Base-by-base conservation (phyloP, 129 eudicot species). In the Apium graveolens region DNA sequence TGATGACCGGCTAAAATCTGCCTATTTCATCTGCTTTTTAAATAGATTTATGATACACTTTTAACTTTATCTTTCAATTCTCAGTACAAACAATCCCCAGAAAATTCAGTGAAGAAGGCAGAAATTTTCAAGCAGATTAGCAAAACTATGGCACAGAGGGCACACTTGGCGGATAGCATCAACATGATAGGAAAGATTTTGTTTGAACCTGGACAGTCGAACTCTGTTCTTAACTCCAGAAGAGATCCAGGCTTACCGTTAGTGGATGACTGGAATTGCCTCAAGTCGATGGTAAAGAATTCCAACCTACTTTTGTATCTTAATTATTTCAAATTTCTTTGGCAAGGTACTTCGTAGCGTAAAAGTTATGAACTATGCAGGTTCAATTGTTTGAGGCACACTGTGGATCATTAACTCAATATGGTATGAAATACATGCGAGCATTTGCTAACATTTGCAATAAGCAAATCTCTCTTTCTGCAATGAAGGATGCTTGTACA, bases 401-500 rank as follows among this genome's bases (percentile, higher is more conserved):
- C 45, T 94, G 98, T 66, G 98, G 98, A 13, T 79, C 91, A 21
- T 55, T 94, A 44, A 90, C 92, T 9, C 93, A 94, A 39, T 94
- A 94, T 6, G 98, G 97, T 51, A 91, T 94, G 98, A 94, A 90
- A 69, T 90, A 91, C 86, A 94, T 89, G 97, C 86, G 98, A 46
- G 92, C 93, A 9, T 94, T 91, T 71, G 98, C 97, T 24, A 94
- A 94, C 88, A 87, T 94, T 53, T 94, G 98, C 88, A 94, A 94
- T 76, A 75, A 78, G 3, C 78, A 80, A 24, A 80, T 94, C 3
- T 55, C 84, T 27, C 68, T 46, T 29, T 77, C 69, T 1, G 75
- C 24, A 0, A 73, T 90, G 83, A 92, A 88, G 74, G 92, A 89
- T 80, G 98, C 86, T 12, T 88, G 87, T 31, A 51, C 38, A 76